phyloP scores from a whole-genome alignment of 177 flowering plant species.

The Vitis hybrid region DNA sequence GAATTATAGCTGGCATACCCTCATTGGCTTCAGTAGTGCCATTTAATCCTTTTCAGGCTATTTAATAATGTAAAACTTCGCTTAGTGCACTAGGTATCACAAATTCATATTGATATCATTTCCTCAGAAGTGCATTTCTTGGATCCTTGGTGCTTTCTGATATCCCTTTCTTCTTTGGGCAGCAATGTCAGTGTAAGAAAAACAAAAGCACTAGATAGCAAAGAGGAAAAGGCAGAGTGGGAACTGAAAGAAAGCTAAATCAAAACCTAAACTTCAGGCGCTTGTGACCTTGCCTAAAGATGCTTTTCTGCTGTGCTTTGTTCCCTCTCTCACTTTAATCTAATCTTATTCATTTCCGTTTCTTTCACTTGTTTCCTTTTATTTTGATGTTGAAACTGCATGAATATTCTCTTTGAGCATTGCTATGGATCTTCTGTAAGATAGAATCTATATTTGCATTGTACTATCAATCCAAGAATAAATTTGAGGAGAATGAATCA shows the following conservation, averaged over 20 bases:
- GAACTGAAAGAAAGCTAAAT: slow-evolving; percentile 3
- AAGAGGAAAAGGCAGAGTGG: neutral
- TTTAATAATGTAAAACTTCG: neutral
- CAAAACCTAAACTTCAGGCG: slow-evolving; percentile 6
- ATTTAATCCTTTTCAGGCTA: neutral
- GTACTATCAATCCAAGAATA: too few relatives aligned
- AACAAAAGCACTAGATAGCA: neutral
- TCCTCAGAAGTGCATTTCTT: neutral
- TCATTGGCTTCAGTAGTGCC: neutral
- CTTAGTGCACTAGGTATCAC: neutral
- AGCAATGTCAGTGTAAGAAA: slow-evolving; percentile 19
- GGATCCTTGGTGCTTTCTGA: neutral
- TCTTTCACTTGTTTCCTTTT: neutral
- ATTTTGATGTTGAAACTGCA: too few relatives aligned
- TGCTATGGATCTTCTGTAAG: too few relatives aligned
- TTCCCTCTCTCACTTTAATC: neutral
- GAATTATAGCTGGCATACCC: too few relatives aligned
- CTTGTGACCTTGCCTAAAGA: slow-evolving; percentile 10
- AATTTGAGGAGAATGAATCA: too few relatives aligned
- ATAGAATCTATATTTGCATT: too few relatives aligned
- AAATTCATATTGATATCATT: neutral
- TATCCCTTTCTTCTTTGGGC: slow-evolving; percentile 19
- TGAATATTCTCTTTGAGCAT: too few relatives aligned
- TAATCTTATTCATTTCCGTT: neutral
- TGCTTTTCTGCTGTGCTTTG: slow-evolving; percentile 6